Conservation (phyloP, 768 basidiomycete genomes). For the Tulasnella sp. region DNA sequence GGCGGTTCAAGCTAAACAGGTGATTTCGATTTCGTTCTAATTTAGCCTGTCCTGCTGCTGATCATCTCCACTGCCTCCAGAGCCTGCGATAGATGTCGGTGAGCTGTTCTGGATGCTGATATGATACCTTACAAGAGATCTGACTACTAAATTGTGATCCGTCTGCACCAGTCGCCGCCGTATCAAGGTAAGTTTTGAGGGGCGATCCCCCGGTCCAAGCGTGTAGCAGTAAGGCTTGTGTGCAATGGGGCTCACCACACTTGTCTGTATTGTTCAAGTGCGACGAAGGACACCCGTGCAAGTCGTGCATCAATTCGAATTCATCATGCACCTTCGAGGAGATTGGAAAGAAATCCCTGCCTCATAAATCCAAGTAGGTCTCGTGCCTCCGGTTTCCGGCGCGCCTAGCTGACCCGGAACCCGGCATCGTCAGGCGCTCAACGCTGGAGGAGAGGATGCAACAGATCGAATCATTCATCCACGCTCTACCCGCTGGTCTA, state of each 20-base stretch:
- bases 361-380: conserved; percentile 78
- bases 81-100: conserved; percentile 88
- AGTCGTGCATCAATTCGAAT: conserved; percentile 73
- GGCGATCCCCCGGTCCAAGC: neutral
- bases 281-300: conserved; percentile 81
- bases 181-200: conserved; percentile 39
- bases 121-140: neutral
- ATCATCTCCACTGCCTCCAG: conserved; percentile 27
- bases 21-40: conserved; percentile 24
- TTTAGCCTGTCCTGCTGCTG: neutral
- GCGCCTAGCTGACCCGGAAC: neutral
- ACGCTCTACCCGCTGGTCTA: conserved; percentile 71
- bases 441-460: conserved; percentile 85
- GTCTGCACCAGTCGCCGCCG: conserved; percentile 47
- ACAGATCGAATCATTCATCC: conserved; percentile 72
- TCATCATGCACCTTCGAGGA: conserved; percentile 81
- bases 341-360: conserved; percentile 72
- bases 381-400: neutral
- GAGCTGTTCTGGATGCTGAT: conserved; percentile 25
- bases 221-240: neutral
- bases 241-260: neutral
- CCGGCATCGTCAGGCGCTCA: conserved; percentile 21
- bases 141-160: neutral
- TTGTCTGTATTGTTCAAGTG: conserved; percentile 27
- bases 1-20: conserved; percentile 84